These are phyloP conservation scores for Monosporascus ibericus DNA, from an alignment of 2,329 filamentous ascomycete species.

Conservation along the genomic window DNA sequence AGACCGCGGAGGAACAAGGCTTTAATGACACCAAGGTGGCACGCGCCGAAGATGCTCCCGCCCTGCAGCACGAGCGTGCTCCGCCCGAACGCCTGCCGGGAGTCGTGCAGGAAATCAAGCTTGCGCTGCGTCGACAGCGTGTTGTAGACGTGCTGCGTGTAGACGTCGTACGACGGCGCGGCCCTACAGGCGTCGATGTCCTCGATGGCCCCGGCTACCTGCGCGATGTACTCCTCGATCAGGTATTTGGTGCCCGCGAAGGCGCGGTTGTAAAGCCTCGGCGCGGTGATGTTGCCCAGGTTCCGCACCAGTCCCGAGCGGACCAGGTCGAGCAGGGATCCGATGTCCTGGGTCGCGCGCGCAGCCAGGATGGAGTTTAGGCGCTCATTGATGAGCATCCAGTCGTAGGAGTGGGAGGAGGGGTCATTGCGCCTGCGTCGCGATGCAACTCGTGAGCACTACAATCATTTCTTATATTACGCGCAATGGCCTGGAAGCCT, in stretches of 20 bases:
- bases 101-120: conserved; percentile 80
- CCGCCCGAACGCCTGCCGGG: conserved; percentile 79
- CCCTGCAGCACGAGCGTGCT: conserved; percentile 83
- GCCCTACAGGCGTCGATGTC: conserved; percentile 54
- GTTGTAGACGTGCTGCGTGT: conserved; percentile 11
- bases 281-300: conserved; percentile 81
- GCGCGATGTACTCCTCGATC: conserved; percentile 84
- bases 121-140: conserved; percentile 67
- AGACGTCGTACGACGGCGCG: conserved; percentile 13
- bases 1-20: conserved; percentile 75
- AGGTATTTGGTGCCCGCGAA: conserved; percentile 85
- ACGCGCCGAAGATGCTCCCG: conserved; percentile 85
- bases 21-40: conserved; percentile 85
- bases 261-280: conserved; percentile 75
- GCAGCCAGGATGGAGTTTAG: conserved; percentile 64
- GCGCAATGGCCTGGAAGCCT: background rate
- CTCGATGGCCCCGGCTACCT: conserved; percentile 74
- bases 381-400: conserved; percentile 73
- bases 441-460: conserved; percentile 6
- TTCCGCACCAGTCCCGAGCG: conserved; percentile 77
- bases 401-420: conserved; percentile 78
- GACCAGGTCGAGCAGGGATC: conserved; percentile 70
- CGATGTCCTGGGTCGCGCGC: conserved; percentile 64
- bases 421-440: conserved; percentile 68
- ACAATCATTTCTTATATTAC: background rate